Percentiles rank a stretch among this genome's conserved stretches.
phyloP scores from a whole-genome alignment of 108 stramenopile genomes.

The Stephanodiscus triporus region DNA sequence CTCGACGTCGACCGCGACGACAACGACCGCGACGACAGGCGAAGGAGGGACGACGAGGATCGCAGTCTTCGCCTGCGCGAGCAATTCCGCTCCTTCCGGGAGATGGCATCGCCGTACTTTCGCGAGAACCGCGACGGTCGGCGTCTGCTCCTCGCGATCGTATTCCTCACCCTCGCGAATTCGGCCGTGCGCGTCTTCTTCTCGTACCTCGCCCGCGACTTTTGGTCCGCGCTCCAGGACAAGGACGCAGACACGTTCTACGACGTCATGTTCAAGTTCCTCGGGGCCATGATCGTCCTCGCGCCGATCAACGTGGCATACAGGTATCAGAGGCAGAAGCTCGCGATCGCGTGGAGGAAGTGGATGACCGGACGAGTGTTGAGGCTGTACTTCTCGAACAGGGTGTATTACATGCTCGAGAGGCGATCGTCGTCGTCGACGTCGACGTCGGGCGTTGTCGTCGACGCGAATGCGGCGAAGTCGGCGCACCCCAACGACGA shows the following conservation, averaged over 20 bases:
- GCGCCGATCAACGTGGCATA: conserved; percentile 84
- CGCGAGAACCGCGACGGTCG: conserved; percentile 39
- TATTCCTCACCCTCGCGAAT: conserved; percentile 69
- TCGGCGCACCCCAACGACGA: conserved; percentile 5
- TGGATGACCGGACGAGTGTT: conserved; percentile 82
- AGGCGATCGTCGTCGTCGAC: conserved; percentile 10
- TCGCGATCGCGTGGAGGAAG: conserved; percentile 74
- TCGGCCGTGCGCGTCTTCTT: conserved; percentile 76
- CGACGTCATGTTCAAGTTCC: conserved; percentile 53
- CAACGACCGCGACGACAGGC: not conserved
- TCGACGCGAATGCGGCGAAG: not conserved
- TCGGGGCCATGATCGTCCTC: conserved; percentile 52
- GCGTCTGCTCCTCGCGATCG: conserved; percentile 50
- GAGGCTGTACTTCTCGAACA: conserved; percentile 59
- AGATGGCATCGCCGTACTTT: conserved; percentile 62
- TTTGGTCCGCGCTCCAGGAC: conserved; percentile 69
- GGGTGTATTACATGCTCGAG: conserved; percentile 64
- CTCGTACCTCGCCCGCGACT: conserved; percentile 79
- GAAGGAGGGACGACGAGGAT: not conserved
- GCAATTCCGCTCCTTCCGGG: conserved; percentile 41
- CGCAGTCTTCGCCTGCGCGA: conserved; percentile 9
- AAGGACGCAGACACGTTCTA: conserved; percentile 73
- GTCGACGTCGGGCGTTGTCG: not conserved
- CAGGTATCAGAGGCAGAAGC: conserved; percentile 54
- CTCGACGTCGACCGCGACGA: not conserved